A percentile compares a stretch with the other conserved stretches of the same genome.
phyloP scores from a whole-genome alignment of 176 grass and related monocot species.

The Ananas comosus region DNA sequence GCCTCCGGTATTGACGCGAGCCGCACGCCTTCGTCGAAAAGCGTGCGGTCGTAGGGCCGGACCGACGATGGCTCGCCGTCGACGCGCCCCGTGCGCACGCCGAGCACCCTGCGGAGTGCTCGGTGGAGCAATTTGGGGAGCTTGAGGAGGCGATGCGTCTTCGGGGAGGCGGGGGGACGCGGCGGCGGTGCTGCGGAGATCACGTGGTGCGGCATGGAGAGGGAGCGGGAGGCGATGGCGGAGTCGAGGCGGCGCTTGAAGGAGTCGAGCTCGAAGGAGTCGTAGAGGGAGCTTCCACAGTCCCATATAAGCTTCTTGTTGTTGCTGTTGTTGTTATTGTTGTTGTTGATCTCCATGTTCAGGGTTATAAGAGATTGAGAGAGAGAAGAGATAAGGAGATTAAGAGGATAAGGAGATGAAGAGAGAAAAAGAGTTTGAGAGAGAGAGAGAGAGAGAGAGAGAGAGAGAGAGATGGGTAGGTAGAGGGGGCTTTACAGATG shows the following conservation, averaged over 20 bases:
- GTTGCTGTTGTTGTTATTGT: constrained; percentile 1
- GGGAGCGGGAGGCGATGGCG: neutral
- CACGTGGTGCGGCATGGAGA: constrained; percentile 24
- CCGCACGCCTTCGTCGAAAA: no score
- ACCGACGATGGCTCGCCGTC: constrained; percentile 9
- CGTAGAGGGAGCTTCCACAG: constrained; percentile 24
- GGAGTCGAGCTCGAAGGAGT: constrained; percentile 25
- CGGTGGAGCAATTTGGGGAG: constrained; percentile 16
- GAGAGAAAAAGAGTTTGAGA: neutral
- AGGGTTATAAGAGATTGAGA: no score
- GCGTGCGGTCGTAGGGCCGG: constrained; percentile 1
- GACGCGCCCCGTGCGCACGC: neutral
- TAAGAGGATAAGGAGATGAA: neutral
- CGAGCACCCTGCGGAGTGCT: constrained; percentile 15
- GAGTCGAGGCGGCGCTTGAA: constrained; percentile 19
- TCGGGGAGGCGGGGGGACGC: neutral
- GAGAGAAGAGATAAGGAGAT: no score
- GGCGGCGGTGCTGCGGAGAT: neutral
- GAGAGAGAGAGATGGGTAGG: neutral
- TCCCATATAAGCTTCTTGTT: constrained; percentile 31
- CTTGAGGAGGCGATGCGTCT: constrained; percentile 7
- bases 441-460: neutral
- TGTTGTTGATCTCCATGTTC: no score
- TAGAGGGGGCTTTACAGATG: constrained; percentile 25
- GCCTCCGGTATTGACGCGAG: constrained; percentile 22